A percentile compares a stretch with the other conserved stretches of the same genome.
Conservation (phyloP, 2,329 filamentous ascomycete genomes). For the Diplodia sapinea region DNA sequence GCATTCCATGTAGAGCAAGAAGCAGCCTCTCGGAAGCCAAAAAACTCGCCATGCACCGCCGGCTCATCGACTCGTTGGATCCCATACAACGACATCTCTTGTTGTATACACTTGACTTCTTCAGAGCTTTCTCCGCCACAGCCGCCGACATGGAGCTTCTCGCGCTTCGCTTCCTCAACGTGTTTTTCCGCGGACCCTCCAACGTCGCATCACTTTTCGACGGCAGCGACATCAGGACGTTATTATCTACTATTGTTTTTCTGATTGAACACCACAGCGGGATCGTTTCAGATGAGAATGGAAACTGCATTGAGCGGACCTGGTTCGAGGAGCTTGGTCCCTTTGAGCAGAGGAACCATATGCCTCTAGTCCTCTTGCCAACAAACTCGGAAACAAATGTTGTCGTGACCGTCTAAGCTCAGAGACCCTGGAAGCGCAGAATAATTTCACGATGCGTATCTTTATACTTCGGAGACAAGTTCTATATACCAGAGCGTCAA, state of each 20-base stretch:
- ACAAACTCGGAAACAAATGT: not conserved
- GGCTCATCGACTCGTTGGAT: not conserved
- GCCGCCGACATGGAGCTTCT: not conserved
- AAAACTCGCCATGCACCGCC: not conserved
- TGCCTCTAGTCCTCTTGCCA: not conserved
- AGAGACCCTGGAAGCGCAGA: too few relatives aligned
- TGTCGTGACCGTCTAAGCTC: not conserved
- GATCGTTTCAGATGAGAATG: not conserved
- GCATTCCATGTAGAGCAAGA: not conserved
- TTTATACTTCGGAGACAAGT: too few relatives aligned
- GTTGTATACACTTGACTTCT: not conserved
- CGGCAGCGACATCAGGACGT: not conserved
- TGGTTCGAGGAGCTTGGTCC: not conserved
- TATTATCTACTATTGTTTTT: not conserved
- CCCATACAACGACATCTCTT: not conserved
- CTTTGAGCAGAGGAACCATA: not conserved
- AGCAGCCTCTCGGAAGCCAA: not conserved
- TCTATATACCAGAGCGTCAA: not conserved
- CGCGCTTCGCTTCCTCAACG: constrained; percentile 2
- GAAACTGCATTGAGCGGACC: not conserved
- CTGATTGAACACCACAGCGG: not conserved
- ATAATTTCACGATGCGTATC: not conserved
- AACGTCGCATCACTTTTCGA: not conserved
- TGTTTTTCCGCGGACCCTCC: not conserved
- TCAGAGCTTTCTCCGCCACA: not conserved